phyloP scores from a whole-genome alignment of 2,329 filamentous ascomycete genomes.

The Neonectria ditissima region DNA sequence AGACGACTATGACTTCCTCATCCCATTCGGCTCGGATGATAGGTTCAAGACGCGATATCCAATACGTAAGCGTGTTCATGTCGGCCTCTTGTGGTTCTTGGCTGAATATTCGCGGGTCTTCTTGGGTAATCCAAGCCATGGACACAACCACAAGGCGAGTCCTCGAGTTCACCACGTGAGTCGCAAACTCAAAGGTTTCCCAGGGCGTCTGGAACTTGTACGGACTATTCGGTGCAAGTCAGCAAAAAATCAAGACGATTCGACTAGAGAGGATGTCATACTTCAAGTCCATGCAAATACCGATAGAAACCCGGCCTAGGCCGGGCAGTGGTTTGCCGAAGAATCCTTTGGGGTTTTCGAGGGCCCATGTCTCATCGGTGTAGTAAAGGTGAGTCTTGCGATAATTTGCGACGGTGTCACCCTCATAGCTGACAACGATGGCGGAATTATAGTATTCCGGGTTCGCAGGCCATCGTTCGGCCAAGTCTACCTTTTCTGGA shows the following conservation, averaged over 20 bases:
- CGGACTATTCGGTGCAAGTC: constrained; percentile 39
- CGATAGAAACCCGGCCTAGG: constrained; percentile 65
- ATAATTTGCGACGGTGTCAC: constrained; percentile 70
- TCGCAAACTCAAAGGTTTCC: constrained; percentile 59
- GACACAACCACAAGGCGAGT: constrained; percentile 75
- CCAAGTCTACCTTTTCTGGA: constrained; percentile 73
- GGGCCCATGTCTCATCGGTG: constrained; percentile 71
- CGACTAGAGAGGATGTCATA: constrained; percentile 44
- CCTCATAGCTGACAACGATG: constrained; percentile 67
- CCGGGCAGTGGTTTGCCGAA: constrained; percentile 58
- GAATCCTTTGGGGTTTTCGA: constrained; percentile 66
- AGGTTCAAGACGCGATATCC: constrained; percentile 78
- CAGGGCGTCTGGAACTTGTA: constrained; percentile 56
- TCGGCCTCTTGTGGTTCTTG: constrained; percentile 70
- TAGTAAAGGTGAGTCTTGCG: constrained; percentile 70
- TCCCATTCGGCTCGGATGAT: constrained; percentile 63
- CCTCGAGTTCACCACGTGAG: constrained; percentile 66
- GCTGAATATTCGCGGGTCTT: constrained; percentile 60
- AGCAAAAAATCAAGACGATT: constrained; percentile 1
- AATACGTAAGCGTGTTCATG: constrained; percentile 79
- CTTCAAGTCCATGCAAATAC: constrained; percentile 74
- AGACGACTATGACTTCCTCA: constrained; percentile 74
- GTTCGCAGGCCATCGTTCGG: constrained; percentile 60
- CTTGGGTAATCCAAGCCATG: constrained; percentile 82
- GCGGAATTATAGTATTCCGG: constrained; percentile 67